Conservation (phyloP, 176 grass and related monocot genomes). For the Hordeum marinum region DNA sequence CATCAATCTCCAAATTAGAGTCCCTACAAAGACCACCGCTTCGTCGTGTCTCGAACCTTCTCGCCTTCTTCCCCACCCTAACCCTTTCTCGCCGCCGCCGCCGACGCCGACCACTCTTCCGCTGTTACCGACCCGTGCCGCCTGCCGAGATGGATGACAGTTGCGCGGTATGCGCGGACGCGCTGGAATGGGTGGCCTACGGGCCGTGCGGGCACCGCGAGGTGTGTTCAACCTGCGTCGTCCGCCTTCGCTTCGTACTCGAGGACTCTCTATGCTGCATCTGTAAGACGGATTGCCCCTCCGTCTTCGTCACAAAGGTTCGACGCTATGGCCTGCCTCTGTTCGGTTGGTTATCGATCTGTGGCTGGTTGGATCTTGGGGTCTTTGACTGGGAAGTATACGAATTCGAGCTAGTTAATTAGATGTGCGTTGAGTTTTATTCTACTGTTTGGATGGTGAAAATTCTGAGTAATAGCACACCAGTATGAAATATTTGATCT, state of each 20-base stretch:
- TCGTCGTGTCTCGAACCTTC: neutral
- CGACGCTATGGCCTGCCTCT: neutral
- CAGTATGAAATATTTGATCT: neutral
- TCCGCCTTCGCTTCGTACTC: slow-evolving; percentile 81
- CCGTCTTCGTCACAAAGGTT: slow-evolving; percentile 84
- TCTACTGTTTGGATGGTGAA: neutral
- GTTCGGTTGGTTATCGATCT: neutral
- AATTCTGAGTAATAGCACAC: neutral
- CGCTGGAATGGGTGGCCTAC: slow-evolving; percentile 86
- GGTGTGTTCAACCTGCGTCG: slow-evolving; percentile 90
- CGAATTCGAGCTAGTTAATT: neutral
- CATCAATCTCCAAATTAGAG: neutral
- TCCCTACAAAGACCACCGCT: neutral
- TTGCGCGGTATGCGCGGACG: slow-evolving; percentile 80
- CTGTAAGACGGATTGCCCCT: slow-evolving; percentile 73
- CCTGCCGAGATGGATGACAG: slow-evolving; percentile 60
- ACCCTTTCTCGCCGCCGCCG: neutral
- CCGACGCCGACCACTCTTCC: neutral
- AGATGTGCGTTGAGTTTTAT: neutral
- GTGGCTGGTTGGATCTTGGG: slow-evolving; percentile 21
- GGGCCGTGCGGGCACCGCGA: slow-evolving; percentile 84
- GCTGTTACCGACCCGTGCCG: neutral
- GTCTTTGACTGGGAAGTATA: neutral
- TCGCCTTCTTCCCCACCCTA: neutral
- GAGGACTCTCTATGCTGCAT: slow-evolving; percentile 74